Percentiles rank a stretch among this genome's conserved stretches.
These are phyloP conservation scores for Micractinium sp. DNA, from an alignment of 139 green algal genomes.

Conservation along the genomic window DNA sequence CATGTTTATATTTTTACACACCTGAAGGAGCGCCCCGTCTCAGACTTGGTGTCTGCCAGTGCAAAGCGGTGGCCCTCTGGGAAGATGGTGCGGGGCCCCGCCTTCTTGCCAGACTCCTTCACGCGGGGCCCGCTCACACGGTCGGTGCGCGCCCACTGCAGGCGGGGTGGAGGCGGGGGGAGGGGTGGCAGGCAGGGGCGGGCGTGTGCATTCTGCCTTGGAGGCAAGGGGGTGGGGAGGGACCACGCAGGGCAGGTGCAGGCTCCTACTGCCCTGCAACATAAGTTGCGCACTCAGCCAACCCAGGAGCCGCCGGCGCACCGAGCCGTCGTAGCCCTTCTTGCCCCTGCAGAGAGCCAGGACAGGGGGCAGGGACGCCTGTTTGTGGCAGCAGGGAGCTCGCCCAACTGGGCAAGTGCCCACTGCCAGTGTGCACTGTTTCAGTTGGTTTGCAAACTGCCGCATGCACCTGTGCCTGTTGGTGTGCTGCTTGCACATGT, in stretches of 20 bases:
- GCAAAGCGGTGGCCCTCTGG: slow-evolving; percentile 26
- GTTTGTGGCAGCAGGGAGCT: neutral
- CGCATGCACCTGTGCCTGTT: neutral
- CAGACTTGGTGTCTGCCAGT: neutral
- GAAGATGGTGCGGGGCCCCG: slow-evolving; percentile 23
- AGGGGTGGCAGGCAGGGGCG: neutral
- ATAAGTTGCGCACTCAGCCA: neutral
- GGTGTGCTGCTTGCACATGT: neutral
- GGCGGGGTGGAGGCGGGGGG: neutral
- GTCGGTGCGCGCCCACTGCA: slow-evolving; percentile 19
- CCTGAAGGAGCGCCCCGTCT: slow-evolving; percentile 19
- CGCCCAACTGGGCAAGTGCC: neutral
- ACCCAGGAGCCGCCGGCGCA: neutral
- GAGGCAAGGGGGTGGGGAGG: slow-evolving; percentile 5
- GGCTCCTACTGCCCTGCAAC: neutral
- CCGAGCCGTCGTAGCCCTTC: neutral
- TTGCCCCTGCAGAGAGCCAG: neutral
- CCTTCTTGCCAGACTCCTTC: neutral
- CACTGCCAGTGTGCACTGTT: neutral
- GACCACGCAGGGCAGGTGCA: slow-evolving; percentile 5
- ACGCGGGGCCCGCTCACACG: neutral
- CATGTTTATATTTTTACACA: no score
- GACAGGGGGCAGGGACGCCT: no score
- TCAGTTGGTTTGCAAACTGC: neutral
- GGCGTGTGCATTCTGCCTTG: neutral